Evolutionary conservation across 2,329 filamentous ascomycete genomes (phyloP), one percentile per base, ranked within the genome.

Genomic region (Dendrostoma leiphaemia): DNA sequence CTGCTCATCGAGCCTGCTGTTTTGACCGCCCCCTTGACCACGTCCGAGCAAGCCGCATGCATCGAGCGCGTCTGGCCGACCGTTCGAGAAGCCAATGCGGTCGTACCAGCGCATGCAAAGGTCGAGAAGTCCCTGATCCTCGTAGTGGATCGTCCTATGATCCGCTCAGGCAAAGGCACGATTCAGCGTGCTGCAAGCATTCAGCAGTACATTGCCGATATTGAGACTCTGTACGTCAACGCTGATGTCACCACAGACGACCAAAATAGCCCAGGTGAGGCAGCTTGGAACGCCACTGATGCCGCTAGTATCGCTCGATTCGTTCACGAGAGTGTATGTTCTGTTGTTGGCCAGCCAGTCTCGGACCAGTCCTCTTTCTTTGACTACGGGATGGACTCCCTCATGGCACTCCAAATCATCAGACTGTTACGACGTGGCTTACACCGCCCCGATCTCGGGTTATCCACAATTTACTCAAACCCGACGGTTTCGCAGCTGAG

Each of bases 91-190:
- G 51, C 54, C 1, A 57, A 57, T 15, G 19, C 32, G 10, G 28
- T 51, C 17, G 28, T n/a, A 13, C 54, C 50, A 6, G 54, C 51
- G 1, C 51, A 54, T 24, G 45, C 54, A 6, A 21, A 41, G 29
- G 73, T 81, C n/a, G 66, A 65, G 1, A 68, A 69, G 1, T 61
- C 72, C 9, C 65, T 76, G 21, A 63, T 79, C 28, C 58, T 63
- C 1, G 23, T 80, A 2, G 63, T 74, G 1, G 59, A 67, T 15
- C 75, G 72, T 55, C 75, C 37, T 19, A 9, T 54, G 23, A 26
- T 54, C 7, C 45, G 51, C 5, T 37, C 51, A 12, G 51, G 51
- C 2, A 54, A 54, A 15, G 51, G 51, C 17, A 54, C 45, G 12
- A 17, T 50, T 19, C 48, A 50, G 28, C 48, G 48, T 17, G 35